These are phyloP conservation scores for Suhomyces sp. DNA, from an alignment of 805 yeast species.

Conservation along the genomic window DNA sequence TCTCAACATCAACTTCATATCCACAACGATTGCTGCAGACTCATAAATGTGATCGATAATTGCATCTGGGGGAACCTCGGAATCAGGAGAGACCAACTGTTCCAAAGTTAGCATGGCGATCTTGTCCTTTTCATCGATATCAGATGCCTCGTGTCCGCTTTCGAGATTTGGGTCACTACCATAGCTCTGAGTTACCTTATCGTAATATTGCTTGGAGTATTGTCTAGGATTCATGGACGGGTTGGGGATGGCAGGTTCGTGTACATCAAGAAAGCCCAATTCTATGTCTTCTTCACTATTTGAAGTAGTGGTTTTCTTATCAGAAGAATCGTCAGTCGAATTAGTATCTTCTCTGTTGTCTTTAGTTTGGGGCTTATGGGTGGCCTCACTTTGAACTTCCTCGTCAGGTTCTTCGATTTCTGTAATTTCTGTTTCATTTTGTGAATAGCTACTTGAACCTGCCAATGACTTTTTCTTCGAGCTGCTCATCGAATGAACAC, in stretches of 20 bases:
- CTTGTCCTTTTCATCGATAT: slow-evolving; percentile 18
- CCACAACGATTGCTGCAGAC: slow-evolving; percentile 58
- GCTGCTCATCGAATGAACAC: slow-evolving; percentile 15
- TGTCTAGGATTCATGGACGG: slow-evolving; percentile 5
- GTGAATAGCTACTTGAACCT: background rate
- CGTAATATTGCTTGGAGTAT: background rate
- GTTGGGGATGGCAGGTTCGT: slow-evolving; percentile 8
- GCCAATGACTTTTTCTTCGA: slow-evolving; percentile 15
- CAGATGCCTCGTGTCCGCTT: slow-evolving; percentile 16
- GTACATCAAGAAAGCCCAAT: slow-evolving; percentile 28
- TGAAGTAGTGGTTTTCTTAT: slow-evolving; percentile 17
- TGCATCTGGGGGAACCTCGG: slow-evolving; percentile 54
- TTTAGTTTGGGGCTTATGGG: background rate
- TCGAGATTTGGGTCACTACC: slow-evolving; percentile 5
- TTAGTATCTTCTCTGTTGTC: slow-evolving; percentile 3
- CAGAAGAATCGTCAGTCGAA: slow-evolving; percentile 24
- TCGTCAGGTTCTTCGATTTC: slow-evolving; percentile 3
- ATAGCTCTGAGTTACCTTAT: background rate
- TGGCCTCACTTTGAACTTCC: background rate
- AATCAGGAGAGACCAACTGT: slow-evolving; percentile 51
- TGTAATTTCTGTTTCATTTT: slow-evolving; percentile 1
- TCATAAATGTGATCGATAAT: slow-evolving; percentile 61
- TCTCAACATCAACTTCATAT: slow-evolving; percentile 59
- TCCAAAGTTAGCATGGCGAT: slow-evolving; percentile 46
- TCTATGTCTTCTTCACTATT: slow-evolving; percentile 28